These are phyloP conservation scores for Scopulariopsis brevicaulis DNA, from an alignment of 2,329 filamentous ascomycete species.

Conservation along the genomic window DNA sequence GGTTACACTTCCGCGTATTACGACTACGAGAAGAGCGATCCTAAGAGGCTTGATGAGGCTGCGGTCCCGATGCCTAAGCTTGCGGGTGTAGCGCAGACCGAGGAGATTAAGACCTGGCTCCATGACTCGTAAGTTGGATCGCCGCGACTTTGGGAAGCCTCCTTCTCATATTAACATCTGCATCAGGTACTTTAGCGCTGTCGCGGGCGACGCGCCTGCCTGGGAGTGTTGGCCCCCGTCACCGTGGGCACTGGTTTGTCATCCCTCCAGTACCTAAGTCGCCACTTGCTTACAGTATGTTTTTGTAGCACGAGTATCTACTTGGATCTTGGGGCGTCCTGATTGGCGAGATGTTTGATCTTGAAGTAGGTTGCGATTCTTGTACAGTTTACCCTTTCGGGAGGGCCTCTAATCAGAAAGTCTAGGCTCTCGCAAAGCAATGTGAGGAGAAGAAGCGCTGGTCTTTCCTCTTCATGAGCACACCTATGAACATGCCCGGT, in stretches of 20 bases:
- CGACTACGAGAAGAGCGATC: background rate
- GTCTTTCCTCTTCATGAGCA: slow-evolving; percentile 27
- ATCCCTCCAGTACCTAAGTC: slow-evolving; percentile 16
- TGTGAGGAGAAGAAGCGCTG: slow-evolving; percentile 20
- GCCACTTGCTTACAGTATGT: background rate
- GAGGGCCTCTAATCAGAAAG: background rate
- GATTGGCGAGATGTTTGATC: slow-evolving; percentile 35
- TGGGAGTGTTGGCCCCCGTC: slow-evolving; percentile 35
- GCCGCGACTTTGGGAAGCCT: background rate
- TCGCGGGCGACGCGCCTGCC: slow-evolving; percentile 40
- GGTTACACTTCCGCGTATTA: slow-evolving; percentile 1
- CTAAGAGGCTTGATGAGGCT: background rate
- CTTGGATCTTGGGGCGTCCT: slow-evolving; percentile 39
- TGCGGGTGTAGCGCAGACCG: background rate
- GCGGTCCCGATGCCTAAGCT: background rate
- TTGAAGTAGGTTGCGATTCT: slow-evolving; percentile 24
- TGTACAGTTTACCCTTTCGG: too few species aligned
- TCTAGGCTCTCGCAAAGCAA: slow-evolving; percentile 15
- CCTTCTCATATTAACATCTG: background rate
- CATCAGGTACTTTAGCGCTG: slow-evolving; percentile 31
- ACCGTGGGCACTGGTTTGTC: slow-evolving; percentile 14
- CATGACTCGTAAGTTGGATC: background rate
- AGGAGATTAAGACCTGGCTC: background rate
- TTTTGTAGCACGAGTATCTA: slow-evolving; percentile 21
- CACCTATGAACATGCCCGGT: slow-evolving; percentile 19